phyloP scores from a whole-genome alignment of 495 filamentous ascomycete genomes.

The Aspergillus ellipticus region DNA sequence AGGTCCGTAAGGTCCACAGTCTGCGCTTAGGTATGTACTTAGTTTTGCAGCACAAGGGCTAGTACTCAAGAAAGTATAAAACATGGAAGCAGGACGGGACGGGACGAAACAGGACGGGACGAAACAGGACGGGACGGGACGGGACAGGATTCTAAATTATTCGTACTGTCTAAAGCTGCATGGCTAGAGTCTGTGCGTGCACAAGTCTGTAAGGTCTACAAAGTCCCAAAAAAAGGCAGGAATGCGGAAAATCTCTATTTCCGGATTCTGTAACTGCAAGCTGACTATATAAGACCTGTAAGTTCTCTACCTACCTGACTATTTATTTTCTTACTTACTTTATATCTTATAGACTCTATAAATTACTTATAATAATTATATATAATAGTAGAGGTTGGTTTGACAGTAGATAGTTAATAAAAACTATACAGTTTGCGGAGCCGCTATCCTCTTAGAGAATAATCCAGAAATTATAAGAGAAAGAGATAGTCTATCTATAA shows the following conservation, averaged over 20 bases:
- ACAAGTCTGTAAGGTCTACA: too few relatives aligned
- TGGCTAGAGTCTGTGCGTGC: too few relatives aligned
- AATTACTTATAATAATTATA: not conserved
- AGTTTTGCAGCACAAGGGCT: too few relatives aligned
- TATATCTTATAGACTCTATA: not conserved
- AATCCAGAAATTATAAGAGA: slow-evolving; percentile 6
- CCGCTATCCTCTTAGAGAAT: not conserved
- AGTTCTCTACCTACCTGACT: not conserved
- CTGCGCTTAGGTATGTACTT: too few relatives aligned
- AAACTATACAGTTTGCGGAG: slow-evolving; percentile 4
- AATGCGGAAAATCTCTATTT: not conserved
- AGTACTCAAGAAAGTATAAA: too few relatives aligned
- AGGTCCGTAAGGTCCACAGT: slow-evolving; percentile 3
- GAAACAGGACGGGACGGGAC: too few relatives aligned
- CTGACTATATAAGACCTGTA: not conserved
- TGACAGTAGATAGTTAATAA: slow-evolving; percentile 1
- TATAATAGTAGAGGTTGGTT: slow-evolving; percentile 4
- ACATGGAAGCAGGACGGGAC: too few relatives aligned
- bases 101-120: too few relatives aligned
- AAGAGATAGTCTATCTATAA: not conserved
- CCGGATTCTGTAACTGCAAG: slow-evolving; percentile 1
- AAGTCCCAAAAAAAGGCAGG: not conserved
- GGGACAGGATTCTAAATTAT: too few relatives aligned
- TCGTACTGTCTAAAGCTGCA: too few relatives aligned
- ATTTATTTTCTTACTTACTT: not conserved